phyloP scores from a whole-genome alignment of 768 basidiomycete genomes.

The Nidularia pulvinata region DNA sequence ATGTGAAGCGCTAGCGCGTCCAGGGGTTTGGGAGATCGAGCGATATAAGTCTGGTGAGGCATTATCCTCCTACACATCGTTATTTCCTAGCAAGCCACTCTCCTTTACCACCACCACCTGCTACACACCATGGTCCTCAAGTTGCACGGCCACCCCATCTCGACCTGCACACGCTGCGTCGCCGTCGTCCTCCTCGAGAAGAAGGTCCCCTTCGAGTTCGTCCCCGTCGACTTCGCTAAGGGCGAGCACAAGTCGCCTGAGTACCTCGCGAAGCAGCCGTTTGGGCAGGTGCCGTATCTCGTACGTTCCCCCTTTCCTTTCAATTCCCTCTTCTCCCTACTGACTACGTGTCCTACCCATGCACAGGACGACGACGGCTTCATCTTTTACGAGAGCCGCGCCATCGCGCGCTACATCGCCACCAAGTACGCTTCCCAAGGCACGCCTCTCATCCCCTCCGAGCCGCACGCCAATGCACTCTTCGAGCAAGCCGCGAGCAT shows the following conservation, averaged over 20 bases:
- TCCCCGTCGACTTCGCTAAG: constrained; percentile 38
- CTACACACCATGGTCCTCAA: constrained; percentile 2
- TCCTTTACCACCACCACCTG: not conserved
- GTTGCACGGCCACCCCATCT: constrained; percentile 9
- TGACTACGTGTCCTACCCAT: not conserved
- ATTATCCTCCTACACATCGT: no score
- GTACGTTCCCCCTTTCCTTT: constrained; percentile 17
- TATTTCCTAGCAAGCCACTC: not conserved
- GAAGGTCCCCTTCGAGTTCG: constrained; percentile 51
- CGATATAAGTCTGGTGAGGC: no score
- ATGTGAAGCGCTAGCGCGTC: no score
- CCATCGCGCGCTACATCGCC: constrained; percentile 51
- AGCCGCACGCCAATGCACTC: constrained; percentile 23
- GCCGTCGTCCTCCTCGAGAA: constrained; percentile 54
- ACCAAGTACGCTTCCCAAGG: constrained; percentile 45
- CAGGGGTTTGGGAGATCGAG: no score
- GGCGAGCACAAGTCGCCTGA: constrained; percentile 45
- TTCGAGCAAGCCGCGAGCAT: constrained; percentile 39
- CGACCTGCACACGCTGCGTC: constrained; percentile 53
- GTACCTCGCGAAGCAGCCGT: constrained; percentile 54
- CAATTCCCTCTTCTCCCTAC: no score
- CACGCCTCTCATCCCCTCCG: constrained; percentile 37
- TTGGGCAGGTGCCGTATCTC: constrained; percentile 62
- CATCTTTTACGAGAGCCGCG: constrained; percentile 52
- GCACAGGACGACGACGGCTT: constrained; percentile 51